A percentile compares a stretch with the other conserved stretches of the same genome.
Evolutionary conservation across 2,329 filamentous ascomycete species (phyloP).

Genomic region (Aureobasidium sp.): DNA sequence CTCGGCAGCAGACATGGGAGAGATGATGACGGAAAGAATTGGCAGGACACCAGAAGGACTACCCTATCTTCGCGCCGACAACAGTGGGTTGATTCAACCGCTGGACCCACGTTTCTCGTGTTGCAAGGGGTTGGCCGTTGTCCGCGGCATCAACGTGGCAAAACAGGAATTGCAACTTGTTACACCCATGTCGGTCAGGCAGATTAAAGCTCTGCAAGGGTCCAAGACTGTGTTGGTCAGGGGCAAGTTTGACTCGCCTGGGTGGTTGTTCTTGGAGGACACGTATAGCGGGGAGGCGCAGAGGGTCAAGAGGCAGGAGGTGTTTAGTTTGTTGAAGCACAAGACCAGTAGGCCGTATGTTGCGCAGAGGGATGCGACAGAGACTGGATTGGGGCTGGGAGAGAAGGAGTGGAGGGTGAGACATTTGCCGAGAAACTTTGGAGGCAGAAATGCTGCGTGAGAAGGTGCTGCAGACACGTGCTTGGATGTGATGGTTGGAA

Average conservation of each 20-base stretch:
- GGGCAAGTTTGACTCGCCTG: conserved; percentile 59
- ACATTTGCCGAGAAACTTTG: conserved; percentile 11
- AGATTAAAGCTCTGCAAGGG: conserved; percentile 26
- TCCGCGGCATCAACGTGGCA: conserved; percentile 58
- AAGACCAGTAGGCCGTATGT: conserved; percentile 13
- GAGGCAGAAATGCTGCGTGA: background rate
- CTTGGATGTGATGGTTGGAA: too few species aligned
- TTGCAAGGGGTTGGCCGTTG: conserved; percentile 55
- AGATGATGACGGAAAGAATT: conserved; percentile 22
- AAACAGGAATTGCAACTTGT: conserved; percentile 53
- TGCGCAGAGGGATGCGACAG: background rate
- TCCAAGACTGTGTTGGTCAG: conserved; percentile 53
- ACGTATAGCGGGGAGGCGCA: conserved; percentile 34
- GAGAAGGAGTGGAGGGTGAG: conserved; percentile 13
- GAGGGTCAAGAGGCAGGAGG: conserved; percentile 11
- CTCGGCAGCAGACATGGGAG: background rate
- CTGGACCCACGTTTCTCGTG: conserved; percentile 53
- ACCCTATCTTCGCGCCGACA: conserved; percentile 51
- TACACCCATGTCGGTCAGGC: conserved; percentile 44
- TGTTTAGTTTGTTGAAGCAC: conserved; percentile 27
- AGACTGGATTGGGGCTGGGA: background rate
- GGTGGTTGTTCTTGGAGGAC: conserved; percentile 62
- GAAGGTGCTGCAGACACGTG: background rate
- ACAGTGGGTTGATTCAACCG: conserved; percentile 36
- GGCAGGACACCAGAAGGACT: conserved; percentile 44